Conservation (phyloP, 1,284 basidiomycete species). For the Pyrrhoderma noxium region DNA sequence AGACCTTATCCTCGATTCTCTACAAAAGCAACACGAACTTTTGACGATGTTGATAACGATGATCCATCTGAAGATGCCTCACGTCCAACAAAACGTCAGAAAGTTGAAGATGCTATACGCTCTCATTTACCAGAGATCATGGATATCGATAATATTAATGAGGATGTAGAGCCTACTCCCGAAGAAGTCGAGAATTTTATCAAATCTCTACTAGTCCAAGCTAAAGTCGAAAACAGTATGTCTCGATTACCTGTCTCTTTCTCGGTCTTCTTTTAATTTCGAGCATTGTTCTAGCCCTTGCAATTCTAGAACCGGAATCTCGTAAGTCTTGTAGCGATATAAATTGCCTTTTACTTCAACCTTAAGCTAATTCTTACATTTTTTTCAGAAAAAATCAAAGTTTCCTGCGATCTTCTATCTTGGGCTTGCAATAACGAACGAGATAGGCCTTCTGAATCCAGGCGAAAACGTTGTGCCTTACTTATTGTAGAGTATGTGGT, state of each 20-base stretch:
- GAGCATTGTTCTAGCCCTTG: conserved; percentile 14
- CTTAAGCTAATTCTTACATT: not conserved
- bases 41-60: conserved; percentile 3
- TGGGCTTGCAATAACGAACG: conserved; percentile 14
- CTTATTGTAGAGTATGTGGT: conserved; percentile 29
- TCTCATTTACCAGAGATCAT: conserved; percentile 19
- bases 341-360: not conserved
- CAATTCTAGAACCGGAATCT: conserved; percentile 14
- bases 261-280: not conserved
- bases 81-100: conserved; percentile 15
- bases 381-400: conserved; percentile 13
- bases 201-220: conserved; percentile 14
- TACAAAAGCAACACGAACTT: not conserved
- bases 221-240: conserved; percentile 19
- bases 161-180: not conserved
- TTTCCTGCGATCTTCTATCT: conserved; percentile 9
- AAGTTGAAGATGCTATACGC: conserved; percentile 14
- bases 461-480: conserved; percentile 23
- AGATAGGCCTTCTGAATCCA: conserved; percentile 11
- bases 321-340: conserved; percentile 15
- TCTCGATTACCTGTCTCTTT: not conserved
- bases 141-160: not conserved
- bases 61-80: not conserved
- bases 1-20: not conserved
- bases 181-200: conserved; percentile 1